Base-by-base conservation (phyloP, 495 filamentous ascomycete genomes). In the Wilcoxina mikolae region DNA sequence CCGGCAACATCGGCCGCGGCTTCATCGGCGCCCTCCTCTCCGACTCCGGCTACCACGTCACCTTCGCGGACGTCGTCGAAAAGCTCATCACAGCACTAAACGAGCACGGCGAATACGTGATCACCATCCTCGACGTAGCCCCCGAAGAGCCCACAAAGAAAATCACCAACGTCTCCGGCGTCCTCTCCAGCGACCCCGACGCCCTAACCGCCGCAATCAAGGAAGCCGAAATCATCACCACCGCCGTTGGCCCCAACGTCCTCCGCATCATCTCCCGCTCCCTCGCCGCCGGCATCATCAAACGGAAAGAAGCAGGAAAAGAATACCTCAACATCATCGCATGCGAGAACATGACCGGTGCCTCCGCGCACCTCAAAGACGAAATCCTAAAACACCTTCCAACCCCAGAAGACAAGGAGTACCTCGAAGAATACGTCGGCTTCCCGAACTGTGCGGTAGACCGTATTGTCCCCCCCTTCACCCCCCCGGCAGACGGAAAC, bases 381-480 rank as follows among this genome's bases (percentile, higher is more conserved):
- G 60, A 62, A 33, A 43, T 66, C 10, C 41, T 60, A 1, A 58
- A 60, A 33, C 53, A 62, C 43, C 56, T 66, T 31, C 27, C 43
- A 3, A 51, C 53, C 9, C 20, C 53, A 64, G 44, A 65, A 60
- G 53, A 73, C 62, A 49, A 68, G 69, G 56, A 59, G 49, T 60
- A 68, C 58, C 62, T 69, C 61, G 27, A 51, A n/a, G 41, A 46
- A 0, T 60, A 66, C 54, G 51, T 66, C 29, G 78, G 81, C 56
- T 95, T 90, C 66, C 90, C 89, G 69, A 96, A 96, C 74, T 94
- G 87, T 47, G 89, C 91, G 57, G 94, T 96, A 65, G 91, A 98
- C 72, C 87, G 91, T 26, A 98, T 98, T 64, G 91, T 95, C 9
- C 91, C 93, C 5, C 74, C 81, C 25, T 74, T 84, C 66, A 25